phyloP scores from a whole-genome alignment of 768 basidiomycete genomes.

The Pluteus cervinus region DNA sequence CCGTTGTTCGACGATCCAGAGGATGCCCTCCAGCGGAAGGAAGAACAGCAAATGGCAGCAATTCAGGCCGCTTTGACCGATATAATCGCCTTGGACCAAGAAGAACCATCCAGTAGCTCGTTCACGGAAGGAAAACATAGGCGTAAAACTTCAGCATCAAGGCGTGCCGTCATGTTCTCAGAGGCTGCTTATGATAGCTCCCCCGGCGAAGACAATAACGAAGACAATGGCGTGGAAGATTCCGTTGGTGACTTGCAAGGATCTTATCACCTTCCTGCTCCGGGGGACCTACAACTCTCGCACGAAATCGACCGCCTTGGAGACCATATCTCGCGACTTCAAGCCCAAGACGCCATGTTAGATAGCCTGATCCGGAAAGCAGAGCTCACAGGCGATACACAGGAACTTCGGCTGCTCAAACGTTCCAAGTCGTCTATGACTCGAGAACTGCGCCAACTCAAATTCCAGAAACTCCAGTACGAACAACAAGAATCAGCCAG shows the following conservation, averaged over 20 bases:
- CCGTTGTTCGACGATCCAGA: constrained; percentile 82
- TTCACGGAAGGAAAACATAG: neutral
- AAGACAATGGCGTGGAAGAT: constrained; percentile 38
- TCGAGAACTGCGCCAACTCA: constrained; percentile 75
- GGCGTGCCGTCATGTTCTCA: too few species aligned
- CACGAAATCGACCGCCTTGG: constrained; percentile 79
- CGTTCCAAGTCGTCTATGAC: constrained; percentile 79
- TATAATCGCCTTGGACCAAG: constrained; percentile 84
- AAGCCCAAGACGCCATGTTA: constrained; percentile 78
- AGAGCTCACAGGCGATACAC: constrained; percentile 85
- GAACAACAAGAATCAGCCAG: constrained; percentile 94
- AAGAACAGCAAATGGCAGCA: constrained; percentile 87
- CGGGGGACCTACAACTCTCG: constrained; percentile 85
- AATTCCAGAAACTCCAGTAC: constrained; percentile 89
- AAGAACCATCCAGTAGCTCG: constrained; percentile 19
- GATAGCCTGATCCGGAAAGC: constrained; percentile 91
- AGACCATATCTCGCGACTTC: constrained; percentile 68
- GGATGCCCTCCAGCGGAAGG: constrained; percentile 61
- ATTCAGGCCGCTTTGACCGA: constrained; percentile 95
- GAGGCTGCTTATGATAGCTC: constrained; percentile 24
- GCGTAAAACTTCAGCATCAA: too few species aligned
- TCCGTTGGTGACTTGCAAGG: constrained; percentile 37
- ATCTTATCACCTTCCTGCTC: constrained; percentile 72
- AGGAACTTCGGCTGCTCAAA: constrained; percentile 76
- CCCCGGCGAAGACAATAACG: constrained; percentile 35